Base-by-base conservation (phyloP, 1,139 yeast species). In the Scheffersomyces cryptocercus region DNA sequence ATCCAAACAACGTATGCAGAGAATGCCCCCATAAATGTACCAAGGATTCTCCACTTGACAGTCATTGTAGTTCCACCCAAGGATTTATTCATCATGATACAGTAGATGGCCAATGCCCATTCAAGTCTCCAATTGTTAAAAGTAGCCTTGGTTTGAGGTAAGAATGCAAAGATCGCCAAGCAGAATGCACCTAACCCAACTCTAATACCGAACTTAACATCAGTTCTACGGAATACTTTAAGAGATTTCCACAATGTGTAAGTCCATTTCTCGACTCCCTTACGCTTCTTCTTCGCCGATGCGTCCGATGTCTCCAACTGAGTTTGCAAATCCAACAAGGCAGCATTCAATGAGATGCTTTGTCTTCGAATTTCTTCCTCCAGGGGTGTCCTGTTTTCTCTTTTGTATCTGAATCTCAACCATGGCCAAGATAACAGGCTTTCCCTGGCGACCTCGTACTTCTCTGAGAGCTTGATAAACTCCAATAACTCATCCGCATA, bases 41-140 rank as follows among this genome's bases (percentile, higher is more conserved):
- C 96, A 13, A 84, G 53, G 43, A 88, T 73, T 50, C 96, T 72
- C 81, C 87, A 84, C 50, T 85, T 84, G 1, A 85, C 82, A 0
- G 95, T 85, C 81, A 84, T 81, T 12, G 88, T 77, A 0, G 96
- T 88, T 0, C 95, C 95, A 11, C 96, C 96, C n/a, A 87, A 70
- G 0, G 91, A 84, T 57, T 87, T 87, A 56, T 84, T 86, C 93
- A 88, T 87, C 72, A 88, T 86, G 44, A 88, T 85, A 53, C 88
- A 82, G 56, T 82, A 88, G 0, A 91, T 83, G 11, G 87, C 85
- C 33, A 88, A 66, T 0, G 90, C 85, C 96, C 96, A 88, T 61
- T 88, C 96, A 12, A 87, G 84, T 52, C 93, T 67, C 90, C 91
- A 87, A 40, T 70, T 73, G 39, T 69, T 75, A 54, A 87, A 88